phyloP scores from a whole-genome alignment of 2,329 filamentous ascomycete species.

The Mycosphaerella sp. region DNA sequence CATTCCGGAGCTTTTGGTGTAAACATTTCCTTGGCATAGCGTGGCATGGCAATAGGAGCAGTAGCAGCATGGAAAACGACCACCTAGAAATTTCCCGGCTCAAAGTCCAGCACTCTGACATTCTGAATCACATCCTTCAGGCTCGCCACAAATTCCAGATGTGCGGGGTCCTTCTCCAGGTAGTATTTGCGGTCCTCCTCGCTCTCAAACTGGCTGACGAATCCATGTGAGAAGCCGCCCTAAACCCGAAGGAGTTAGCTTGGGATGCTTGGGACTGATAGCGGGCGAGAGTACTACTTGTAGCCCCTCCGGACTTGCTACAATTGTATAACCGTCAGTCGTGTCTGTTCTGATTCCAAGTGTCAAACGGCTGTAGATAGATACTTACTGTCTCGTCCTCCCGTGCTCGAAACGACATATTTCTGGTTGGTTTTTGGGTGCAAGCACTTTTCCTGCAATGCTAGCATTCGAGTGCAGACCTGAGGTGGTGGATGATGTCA shows the following conservation, averaged over 20 bases:
- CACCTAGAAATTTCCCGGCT: constrained; percentile 32
- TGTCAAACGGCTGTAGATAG: too few relatives aligned
- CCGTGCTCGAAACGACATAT: constrained; percentile 55
- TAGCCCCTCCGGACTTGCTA: constrained; percentile 51
- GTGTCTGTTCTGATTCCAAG: too few relatives aligned
- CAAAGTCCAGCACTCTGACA: constrained; percentile 56
- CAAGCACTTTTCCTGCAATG: constrained; percentile 52
- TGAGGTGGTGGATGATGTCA: constrained; percentile 27
- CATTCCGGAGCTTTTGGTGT: too few relatives aligned
- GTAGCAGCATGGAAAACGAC: background rate
- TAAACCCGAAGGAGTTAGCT: background rate
- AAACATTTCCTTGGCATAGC: background rate
- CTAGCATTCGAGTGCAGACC: constrained; percentile 53
- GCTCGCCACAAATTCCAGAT: constrained; percentile 52
- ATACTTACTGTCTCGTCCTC: constrained; percentile 49
- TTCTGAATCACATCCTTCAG: constrained; percentile 46
- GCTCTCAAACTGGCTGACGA: constrained; percentile 60
- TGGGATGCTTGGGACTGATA: background rate
- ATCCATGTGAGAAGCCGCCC: constrained; percentile 62
- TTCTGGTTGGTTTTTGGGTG: constrained; percentile 52
- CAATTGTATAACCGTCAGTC: too few relatives aligned
- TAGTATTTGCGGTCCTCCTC: constrained; percentile 63
- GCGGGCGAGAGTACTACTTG: constrained; percentile 43
- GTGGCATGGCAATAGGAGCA: constrained; percentile 4
- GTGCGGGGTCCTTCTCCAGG: constrained; percentile 56